These are phyloP conservation scores for Esteya vermicola DNA, from an alignment of 2,329 filamentous ascomycete species.

Conservation along the genomic window DNA sequence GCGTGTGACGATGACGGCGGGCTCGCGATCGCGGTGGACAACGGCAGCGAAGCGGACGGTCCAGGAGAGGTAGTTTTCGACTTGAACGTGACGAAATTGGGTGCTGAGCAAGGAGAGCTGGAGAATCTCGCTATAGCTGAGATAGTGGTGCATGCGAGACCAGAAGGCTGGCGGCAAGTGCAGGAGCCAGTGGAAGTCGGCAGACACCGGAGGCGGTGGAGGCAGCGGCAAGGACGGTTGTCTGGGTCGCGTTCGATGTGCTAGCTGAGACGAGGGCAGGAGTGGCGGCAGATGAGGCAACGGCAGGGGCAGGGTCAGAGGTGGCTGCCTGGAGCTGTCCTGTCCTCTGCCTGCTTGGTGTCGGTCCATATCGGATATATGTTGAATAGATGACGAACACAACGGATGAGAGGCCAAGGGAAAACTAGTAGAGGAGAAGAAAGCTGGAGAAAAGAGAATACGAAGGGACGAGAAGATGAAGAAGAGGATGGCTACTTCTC, in stretches of 20 bases:
- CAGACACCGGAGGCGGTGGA: not conserved
- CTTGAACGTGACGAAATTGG: conserved; percentile 4
- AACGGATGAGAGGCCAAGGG: too few relatives aligned
- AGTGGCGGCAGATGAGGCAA: not conserved
- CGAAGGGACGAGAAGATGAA: too few relatives aligned
- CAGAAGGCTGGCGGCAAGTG: conserved; percentile 9
- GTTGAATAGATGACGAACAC: too few relatives aligned
- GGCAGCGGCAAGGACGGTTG: not conserved
- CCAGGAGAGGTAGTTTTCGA: conserved; percentile 9
- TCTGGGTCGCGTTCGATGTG: not conserved
- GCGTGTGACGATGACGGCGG: not conserved
- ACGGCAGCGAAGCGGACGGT: conserved; percentile 4
- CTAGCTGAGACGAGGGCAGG: not conserved
- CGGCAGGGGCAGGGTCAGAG: too few relatives aligned
- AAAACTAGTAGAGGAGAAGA: too few relatives aligned
- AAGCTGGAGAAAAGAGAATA: too few relatives aligned
- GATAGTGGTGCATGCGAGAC: conserved; percentile 8
- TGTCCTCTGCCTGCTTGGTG: not conserved
- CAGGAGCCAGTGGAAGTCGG: conserved; percentile 8
- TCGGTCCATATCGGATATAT: too few relatives aligned
- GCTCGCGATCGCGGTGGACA: not conserved
- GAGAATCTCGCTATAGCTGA: conserved; percentile 9
- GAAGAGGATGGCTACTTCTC: too few relatives aligned
- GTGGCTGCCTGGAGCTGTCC: not conserved
- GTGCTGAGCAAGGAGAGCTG: conserved; percentile 4